phyloP scores from a whole-genome alignment of 306 rosid species.

The Cicer chorassanicum region DNA sequence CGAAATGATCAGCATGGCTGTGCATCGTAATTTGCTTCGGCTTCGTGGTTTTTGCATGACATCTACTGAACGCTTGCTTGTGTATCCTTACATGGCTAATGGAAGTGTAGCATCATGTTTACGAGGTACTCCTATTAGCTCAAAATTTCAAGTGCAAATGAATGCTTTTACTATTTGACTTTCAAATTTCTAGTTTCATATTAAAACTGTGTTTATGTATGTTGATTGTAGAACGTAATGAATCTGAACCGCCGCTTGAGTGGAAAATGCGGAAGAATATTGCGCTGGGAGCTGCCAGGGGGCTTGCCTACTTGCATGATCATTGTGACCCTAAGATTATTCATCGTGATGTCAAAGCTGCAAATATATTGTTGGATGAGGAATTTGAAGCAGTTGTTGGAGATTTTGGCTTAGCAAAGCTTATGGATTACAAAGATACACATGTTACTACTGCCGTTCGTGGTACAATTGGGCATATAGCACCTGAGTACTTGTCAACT shows the following conservation, averaged over 20 bases:
- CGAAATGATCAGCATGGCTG: conserved; percentile 97
- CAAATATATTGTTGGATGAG: conserved; percentile 90
- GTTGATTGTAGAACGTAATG: conserved; percentile 64
- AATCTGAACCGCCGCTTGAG: conserved; percentile 64
- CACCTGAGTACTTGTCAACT: conserved; percentile 93
- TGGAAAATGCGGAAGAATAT: conserved; percentile 71
- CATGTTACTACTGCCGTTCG: conserved; percentile 94
- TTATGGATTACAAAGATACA: conserved; percentile 93
- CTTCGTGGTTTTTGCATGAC: conserved; percentile 96
- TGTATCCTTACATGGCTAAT: conserved; percentile 88
- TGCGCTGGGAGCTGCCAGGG: conserved; percentile 90
- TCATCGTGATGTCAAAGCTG: conserved; percentile 96
- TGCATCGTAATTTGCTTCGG: conserved; percentile 94
- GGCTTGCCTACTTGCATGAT: conserved; percentile 93
- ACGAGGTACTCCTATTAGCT: conserved; percentile 63
- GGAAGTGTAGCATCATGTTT: conserved; percentile 98
- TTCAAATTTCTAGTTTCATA: conserved; percentile 1
- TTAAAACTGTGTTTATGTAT: conserved; percentile 26
- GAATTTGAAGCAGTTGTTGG: conserved; percentile 96
- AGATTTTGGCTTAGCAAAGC: conserved; percentile 91
- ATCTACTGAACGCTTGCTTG: conserved; percentile 93
- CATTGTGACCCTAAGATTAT: conserved; percentile 96
- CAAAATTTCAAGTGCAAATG: conserved; percentile 24
- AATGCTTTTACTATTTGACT: conserved; percentile 20
- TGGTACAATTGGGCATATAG: conserved; percentile 93